phyloP scores from a whole-genome alignment of 805 yeast genomes.

The Wickerhamomyces queroliae region DNA sequence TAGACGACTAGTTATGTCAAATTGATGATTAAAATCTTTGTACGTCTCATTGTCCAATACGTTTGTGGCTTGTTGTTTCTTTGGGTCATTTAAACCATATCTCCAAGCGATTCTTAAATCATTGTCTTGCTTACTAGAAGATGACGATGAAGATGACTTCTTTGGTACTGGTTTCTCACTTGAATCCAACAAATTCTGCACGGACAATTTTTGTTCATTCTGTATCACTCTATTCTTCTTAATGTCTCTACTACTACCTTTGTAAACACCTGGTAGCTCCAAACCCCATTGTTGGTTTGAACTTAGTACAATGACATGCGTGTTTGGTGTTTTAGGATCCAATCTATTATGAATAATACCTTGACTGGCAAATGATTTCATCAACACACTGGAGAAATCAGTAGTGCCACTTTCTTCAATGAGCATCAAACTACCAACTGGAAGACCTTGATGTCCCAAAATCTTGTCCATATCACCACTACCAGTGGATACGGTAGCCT shows the following conservation, averaged over 20 bases:
- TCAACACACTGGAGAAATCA: conserved; percentile 70
- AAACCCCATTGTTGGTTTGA: conserved; percentile 52
- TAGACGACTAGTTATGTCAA: conserved; percentile 71
- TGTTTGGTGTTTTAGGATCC: conserved; percentile 32
- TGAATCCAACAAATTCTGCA: conserved; percentile 52
- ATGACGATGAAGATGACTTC: not conserved
- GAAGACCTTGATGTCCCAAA: conserved; percentile 79
- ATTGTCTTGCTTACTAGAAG: conserved; percentile 8
- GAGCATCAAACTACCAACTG: conserved; percentile 64
- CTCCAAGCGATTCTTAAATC: conserved; percentile 94
- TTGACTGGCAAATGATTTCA: conserved; percentile 69
- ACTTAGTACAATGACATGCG: conserved; percentile 64
- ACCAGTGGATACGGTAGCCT: conserved; percentile 77
- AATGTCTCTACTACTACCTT: conserved; percentile 61
- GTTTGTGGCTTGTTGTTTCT: conserved; percentile 17
- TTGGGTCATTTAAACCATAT: conserved; percentile 51
- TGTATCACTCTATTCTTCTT: conserved; percentile 52
- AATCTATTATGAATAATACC: conserved; percentile 64
- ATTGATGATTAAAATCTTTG: conserved; percentile 56
- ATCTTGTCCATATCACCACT: conserved; percentile 67
- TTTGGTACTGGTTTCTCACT: conserved; percentile 5
- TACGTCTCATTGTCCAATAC: conserved; percentile 28
- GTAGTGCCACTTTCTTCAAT: conserved; percentile 86
- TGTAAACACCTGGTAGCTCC: conserved; percentile 72
- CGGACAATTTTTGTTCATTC: conserved; percentile 60